Conservation (phyloP, 495 filamentous ascomycete species). For the Staphylotrichum tortipilum region DNA sequence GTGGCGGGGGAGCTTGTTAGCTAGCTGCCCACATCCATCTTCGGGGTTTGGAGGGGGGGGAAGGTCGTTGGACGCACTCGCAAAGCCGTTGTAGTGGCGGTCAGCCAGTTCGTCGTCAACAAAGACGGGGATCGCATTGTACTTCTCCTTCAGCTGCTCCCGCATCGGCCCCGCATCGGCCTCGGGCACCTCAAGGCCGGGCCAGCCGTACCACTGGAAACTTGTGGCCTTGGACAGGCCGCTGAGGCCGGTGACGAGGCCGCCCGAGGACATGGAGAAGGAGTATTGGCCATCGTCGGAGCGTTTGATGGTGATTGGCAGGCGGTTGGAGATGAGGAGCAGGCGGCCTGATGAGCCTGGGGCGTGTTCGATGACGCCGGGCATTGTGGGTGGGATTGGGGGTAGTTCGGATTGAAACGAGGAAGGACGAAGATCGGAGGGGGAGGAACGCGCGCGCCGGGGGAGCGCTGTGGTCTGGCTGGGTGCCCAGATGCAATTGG, state of each 20-base stretch:
- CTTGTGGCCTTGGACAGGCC: slow-evolving; percentile 84
- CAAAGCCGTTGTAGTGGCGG: slow-evolving; percentile 78
- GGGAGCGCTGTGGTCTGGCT: too few species aligned
- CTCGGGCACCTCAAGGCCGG: slow-evolving; percentile 76
- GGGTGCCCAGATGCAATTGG: too few species aligned
- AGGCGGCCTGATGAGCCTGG: slow-evolving; percentile 37
- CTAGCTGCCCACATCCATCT: not conserved
- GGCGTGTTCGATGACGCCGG: slow-evolving; percentile 16
- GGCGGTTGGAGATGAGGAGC: slow-evolving; percentile 83
- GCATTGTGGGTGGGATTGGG: slow-evolving; percentile 18
- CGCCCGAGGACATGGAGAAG: slow-evolving; percentile 92
- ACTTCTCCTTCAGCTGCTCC: slow-evolving; percentile 61
- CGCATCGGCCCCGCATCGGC: slow-evolving; percentile 56
- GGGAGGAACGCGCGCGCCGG: too few species aligned
- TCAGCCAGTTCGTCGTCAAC: slow-evolving; percentile 72
- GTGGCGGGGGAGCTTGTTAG: not conserved
- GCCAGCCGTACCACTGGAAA: slow-evolving; percentile 98
- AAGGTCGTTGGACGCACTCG: slow-evolving; percentile 48
- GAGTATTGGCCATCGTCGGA: slow-evolving; percentile 69
- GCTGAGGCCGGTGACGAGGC: slow-evolving; percentile 81
- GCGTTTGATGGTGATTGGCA: slow-evolving; percentile 92
- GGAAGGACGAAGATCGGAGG: too few species aligned
- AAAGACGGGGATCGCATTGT: slow-evolving; percentile 67
- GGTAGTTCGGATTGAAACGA: not conserved
- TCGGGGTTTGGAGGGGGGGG: not conserved